Conservation (phyloP, 139 green algal species). For the Eudorina sp. region DNA sequence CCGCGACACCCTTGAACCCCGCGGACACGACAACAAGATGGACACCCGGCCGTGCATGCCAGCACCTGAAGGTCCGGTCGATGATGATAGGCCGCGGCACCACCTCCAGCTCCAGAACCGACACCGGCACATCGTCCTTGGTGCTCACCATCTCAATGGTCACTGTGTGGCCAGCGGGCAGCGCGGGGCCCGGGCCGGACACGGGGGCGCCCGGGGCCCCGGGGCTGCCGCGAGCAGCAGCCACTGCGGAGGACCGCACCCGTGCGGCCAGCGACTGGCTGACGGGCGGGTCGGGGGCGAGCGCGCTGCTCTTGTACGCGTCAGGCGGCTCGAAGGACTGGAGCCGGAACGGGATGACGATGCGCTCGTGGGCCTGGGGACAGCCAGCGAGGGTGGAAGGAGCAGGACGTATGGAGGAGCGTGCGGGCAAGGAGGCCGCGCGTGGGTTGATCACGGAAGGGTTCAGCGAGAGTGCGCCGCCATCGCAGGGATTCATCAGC, state of each 20-base stretch:
- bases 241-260: not conserved
- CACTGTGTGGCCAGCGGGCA: constrained; percentile 48
- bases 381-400: too few relatives aligned
- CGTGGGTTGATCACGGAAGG: too few relatives aligned
- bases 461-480: too few relatives aligned
- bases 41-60: too few relatives aligned
- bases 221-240: not conserved
- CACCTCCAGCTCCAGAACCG: constrained; percentile 71
- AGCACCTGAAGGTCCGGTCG: constrained; percentile 74
- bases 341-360: constrained; percentile 61
- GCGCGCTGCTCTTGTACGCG: constrained; percentile 43
- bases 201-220: not conserved
- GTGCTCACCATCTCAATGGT: constrained; percentile 59
- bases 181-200: not conserved
- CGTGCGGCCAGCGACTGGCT: constrained; percentile 15
- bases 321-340: constrained; percentile 63
- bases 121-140: constrained; percentile 58
- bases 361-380: constrained; percentile 56
- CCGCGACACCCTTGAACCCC: too few relatives aligned
- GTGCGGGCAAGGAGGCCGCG: too few relatives aligned
- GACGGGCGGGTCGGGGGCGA: not conserved
- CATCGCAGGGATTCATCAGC: too few relatives aligned
- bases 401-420: too few relatives aligned
- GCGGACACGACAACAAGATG: too few relatives aligned
- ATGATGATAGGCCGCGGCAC: constrained; percentile 67